Evolutionary conservation across 768 basidiomycete species (phyloP).

Genomic region (Hericium rajendrae): DNA sequence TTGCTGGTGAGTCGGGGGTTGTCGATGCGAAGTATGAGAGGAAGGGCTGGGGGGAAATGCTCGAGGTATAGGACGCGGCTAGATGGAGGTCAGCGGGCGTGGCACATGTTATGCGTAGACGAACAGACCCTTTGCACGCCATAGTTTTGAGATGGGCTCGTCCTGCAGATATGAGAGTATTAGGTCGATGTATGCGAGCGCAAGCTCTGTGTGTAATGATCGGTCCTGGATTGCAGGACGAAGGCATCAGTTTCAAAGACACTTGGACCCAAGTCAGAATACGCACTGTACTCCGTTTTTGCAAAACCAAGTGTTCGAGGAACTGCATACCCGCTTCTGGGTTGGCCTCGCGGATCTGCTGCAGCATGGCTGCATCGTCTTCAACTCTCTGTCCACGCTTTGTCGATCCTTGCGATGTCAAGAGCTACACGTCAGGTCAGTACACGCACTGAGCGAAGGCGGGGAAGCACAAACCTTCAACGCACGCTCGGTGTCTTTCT

Average conservation of each 20-base stretch:
- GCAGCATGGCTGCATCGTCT: slow-evolving; percentile 51
- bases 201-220: slow-evolving; percentile 55
- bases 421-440: slow-evolving; percentile 33
- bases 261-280: not conserved
- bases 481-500: slow-evolving; percentile 57
- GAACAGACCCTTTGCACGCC: slow-evolving; percentile 11
- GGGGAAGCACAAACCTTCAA: slow-evolving; percentile 42
- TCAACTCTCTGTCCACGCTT: slow-evolving; percentile 50
- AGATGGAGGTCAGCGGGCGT: no score
- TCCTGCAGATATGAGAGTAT: slow-evolving; percentile 17
- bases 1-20: slow-evolving; percentile 69
- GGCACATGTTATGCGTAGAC: no score
- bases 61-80: slow-evolving; percentile 22
- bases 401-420: slow-evolving; percentile 43
- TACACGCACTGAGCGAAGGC: not conserved
- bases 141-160: slow-evolving; percentile 9
- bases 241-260: not conserved
- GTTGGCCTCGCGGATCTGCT: slow-evolving; percentile 47
- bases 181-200: slow-evolving; percentile 5
- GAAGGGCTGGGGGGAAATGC: slow-evolving; percentile 33
- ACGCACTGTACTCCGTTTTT: slow-evolving; percentile 51
- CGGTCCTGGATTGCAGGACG: slow-evolving; percentile 32
- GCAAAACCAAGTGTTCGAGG: slow-evolving; percentile 73
- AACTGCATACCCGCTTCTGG: slow-evolving; percentile 57
- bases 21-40: slow-evolving; percentile 74